Evolutionary conservation across 768 basidiomycete species (phyloP).

Genomic region (Dacryopinax spathularia): DNA sequence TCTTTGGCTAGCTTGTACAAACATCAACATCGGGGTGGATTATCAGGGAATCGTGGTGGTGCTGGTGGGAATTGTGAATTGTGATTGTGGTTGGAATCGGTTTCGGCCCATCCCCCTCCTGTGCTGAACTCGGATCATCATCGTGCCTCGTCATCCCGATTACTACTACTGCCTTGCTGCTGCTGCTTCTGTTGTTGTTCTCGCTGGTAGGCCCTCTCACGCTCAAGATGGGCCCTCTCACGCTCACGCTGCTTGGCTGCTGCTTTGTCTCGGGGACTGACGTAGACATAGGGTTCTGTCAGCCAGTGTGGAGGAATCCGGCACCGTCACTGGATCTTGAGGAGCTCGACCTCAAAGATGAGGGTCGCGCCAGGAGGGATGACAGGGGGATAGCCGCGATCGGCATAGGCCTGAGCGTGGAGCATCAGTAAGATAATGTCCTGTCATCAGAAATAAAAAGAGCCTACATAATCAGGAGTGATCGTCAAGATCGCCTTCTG

Average conservation of each 20-base stretch:
- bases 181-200: not conserved
- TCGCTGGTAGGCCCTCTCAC: not conserved
- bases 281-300: not conserved
- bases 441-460: not conserved
- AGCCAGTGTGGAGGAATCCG: not conserved
- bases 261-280: not conserved
- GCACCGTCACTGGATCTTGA: slow-evolving; percentile 12
- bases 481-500: slow-evolving; percentile 13
- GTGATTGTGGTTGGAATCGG: not conserved
- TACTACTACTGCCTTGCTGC: not conserved
- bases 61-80: too few relatives aligned
- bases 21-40: not conserved
- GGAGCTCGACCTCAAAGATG: slow-evolving; percentile 14
- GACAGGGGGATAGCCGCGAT: slow-evolving; percentile 9
- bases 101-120: not conserved
- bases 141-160: too few relatives aligned
- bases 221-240: too few relatives aligned
- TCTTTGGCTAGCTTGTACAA: too few relatives aligned
- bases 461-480: slow-evolving; percentile 10
- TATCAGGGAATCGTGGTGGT: too few relatives aligned
- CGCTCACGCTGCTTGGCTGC: not conserved
- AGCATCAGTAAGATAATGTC: not conserved
- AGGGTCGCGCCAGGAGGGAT: slow-evolving; percentile 15
- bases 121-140: not conserved
- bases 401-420: slow-evolving; percentile 9